Base-by-base conservation (phyloP, 371 early-diverging fungal genomes). In the Capillidium heterosporum region DNA sequence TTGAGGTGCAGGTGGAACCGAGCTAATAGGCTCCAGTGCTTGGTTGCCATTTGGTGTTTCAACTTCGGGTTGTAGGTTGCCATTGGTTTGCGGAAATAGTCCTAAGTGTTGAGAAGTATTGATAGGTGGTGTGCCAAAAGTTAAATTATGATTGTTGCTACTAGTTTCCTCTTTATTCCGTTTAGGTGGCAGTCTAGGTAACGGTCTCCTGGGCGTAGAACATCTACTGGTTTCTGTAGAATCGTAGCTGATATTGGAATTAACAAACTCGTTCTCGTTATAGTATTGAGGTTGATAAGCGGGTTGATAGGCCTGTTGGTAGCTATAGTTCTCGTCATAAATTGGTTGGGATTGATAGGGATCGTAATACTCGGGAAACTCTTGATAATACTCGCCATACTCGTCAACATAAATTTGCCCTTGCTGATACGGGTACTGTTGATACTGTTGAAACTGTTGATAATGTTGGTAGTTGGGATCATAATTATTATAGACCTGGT, bases 161-260 rank as follows among this genome's bases (percentile, higher is more conserved):
- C 7, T 7, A 35, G 7, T 7, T 10, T 24, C 41, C 17, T 24
- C 53, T 39, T 24, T 53, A 13, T 40, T 53, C 53, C 23, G 29
- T 53, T 53, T 53, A 39, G 53, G 39, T 11, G 53, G 53, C 35
- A 53, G 23, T 23, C 53, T 7, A 8, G 53, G 53, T 24, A 53
- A 39, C 17, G 53, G 53, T 11, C 39, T 31, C 31, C 49, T n/a
- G 19, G 49, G 31, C 7, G 32, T 39, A 39, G 24, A 32, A 17
- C n/a, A 40, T 19, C 5, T 49, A 31, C 49, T 26, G 28, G 19
- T 21, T 35, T 13, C 13, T 10, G 24, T 27, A 27, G 50, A 29
- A 5, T 24, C 28, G 50, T 17, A 31, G 11, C 11, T 31, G 5
- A 13, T 15, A 28, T 13, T 8, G 4, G 46, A n/a, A 7, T n/a